Conservation (phyloP, 2,329 filamentous ascomycete species). For the Ascochyta viciae-villosae region DNA sequence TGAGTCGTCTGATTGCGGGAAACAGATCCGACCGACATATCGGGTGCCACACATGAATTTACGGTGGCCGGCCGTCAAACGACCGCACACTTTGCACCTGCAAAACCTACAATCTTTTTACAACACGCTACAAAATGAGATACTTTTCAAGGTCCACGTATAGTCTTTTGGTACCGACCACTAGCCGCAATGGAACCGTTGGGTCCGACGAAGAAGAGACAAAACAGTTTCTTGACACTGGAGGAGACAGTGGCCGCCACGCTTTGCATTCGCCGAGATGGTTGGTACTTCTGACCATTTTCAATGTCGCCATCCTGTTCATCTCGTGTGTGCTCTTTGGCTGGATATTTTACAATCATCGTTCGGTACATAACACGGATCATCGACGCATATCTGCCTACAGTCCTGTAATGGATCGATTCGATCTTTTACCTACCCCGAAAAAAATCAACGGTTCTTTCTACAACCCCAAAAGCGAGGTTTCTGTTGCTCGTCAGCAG, state of each 20-base stretch:
- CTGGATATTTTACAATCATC: background rate
- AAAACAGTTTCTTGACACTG: background rate
- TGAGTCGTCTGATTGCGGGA: background rate
- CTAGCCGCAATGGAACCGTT: background rate
- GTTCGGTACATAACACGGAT: constrained; percentile 10
- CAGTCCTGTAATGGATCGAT: constrained; percentile 15
- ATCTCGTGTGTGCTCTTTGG: background rate
- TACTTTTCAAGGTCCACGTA: background rate
- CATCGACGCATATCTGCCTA: constrained; percentile 10
- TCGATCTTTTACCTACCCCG: constrained; percentile 4
- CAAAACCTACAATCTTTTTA: background rate
- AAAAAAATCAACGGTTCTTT: constrained; percentile 14
- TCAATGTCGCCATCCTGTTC: background rate
- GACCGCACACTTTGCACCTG: too few species aligned
- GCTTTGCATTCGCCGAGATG: too few species aligned
- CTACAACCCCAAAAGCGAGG: constrained; percentile 1
- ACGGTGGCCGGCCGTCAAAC: too few species aligned
- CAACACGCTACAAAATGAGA: background rate
- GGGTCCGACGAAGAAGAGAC: background rate
- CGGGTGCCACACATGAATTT: background rate
- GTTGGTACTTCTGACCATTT: background rate
- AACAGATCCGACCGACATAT: background rate
- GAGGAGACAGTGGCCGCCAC: background rate
- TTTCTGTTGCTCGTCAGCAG: constrained; percentile 6
- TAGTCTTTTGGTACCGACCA: background rate